Conservation (phyloP, 495 filamentous ascomycete species). For the Halenospora varia region DNA sequence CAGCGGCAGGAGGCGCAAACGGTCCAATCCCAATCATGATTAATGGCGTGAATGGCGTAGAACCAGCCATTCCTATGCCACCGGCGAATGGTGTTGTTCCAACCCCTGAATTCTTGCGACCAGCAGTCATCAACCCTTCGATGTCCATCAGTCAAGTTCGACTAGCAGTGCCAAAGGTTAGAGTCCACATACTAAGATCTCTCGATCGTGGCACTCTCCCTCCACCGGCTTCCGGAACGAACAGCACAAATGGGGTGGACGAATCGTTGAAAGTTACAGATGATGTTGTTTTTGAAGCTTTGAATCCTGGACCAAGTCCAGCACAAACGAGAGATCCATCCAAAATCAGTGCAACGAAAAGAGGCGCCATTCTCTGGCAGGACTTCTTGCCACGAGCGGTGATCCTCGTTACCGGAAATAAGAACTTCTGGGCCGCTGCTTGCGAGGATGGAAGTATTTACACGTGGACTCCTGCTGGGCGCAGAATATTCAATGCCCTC, state of each 20-base stretch:
- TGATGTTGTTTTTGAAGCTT: constrained; percentile 66
- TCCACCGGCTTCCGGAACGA: constrained; percentile 35
- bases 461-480: constrained; percentile 91
- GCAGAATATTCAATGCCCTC: constrained; percentile 76
- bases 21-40: constrained; percentile 70
- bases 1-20: constrained; percentile 44
- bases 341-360: constrained; percentile 72
- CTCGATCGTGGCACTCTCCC: constrained; percentile 38
- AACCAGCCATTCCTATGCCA: constrained; percentile 56
- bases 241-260: constrained; percentile 40
- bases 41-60: constrained; percentile 72
- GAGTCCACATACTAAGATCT: constrained; percentile 67
- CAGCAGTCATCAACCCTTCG: constrained; percentile 78
- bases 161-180: constrained; percentile 83
- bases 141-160: constrained; percentile 81
- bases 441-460: constrained; percentile 94
- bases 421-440: constrained; percentile 84
- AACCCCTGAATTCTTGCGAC: constrained; percentile 82
- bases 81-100: constrained; percentile 56
- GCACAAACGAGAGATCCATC: constrained; percentile 64
- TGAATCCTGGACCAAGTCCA: constrained; percentile 48
- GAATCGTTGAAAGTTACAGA: constrained; percentile 60
- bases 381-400: constrained; percentile 84
- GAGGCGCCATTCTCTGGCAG: constrained; percentile 87
- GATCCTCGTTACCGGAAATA: constrained; percentile 82